These are phyloP conservation scores for Calycina marina DNA, from an alignment of 2,329 filamentous ascomycete species.

Conservation along the genomic window DNA sequence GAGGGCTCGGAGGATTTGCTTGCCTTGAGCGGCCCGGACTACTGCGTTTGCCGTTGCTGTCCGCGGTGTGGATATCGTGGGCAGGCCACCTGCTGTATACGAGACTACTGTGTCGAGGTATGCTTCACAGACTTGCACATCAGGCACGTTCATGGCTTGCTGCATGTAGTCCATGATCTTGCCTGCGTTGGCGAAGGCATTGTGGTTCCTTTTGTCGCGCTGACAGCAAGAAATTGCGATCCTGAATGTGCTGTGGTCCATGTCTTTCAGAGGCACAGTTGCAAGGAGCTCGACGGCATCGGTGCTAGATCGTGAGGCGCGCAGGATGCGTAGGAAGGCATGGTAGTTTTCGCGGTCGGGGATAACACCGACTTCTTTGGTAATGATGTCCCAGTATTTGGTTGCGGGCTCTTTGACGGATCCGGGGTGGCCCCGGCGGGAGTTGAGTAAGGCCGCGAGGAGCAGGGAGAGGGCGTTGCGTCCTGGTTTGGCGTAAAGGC, in stretches of 20 bases:
- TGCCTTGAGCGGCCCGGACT: conserved; percentile 31
- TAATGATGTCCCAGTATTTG: conserved; percentile 67
- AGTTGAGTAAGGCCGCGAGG: conserved; percentile 45
- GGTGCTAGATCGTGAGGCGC: conserved; percentile 48
- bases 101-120: conserved; percentile 42
- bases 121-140: conserved; percentile 34
- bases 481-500: conserved; percentile 30
- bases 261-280: conserved; percentile 31
- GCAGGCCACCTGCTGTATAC: conserved; percentile 18
- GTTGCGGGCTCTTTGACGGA: conserved; percentile 41
- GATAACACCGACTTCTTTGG: conserved; percentile 40
- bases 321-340: conserved; percentile 52
- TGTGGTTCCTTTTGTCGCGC: conserved; percentile 62
- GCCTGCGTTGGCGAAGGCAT: conserved; percentile 49
- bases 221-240: conserved; percentile 61
- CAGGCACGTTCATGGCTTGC: conserved; percentile 28
- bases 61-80: too few species aligned
- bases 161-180: conserved; percentile 52
- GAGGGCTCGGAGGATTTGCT: conserved; percentile 36
- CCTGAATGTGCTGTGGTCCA: conserved; percentile 43
- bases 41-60: neutral
- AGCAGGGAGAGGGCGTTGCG: conserved; percentile 53
- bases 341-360: conserved; percentile 63
- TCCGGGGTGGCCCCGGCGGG: conserved; percentile 30
- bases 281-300: conserved; percentile 44